Evolutionary conservation across 495 filamentous ascomycete genomes (phyloP), one percentile per base, ranked within the genome.

Genomic region (Glarea lozoyensis): DNA sequence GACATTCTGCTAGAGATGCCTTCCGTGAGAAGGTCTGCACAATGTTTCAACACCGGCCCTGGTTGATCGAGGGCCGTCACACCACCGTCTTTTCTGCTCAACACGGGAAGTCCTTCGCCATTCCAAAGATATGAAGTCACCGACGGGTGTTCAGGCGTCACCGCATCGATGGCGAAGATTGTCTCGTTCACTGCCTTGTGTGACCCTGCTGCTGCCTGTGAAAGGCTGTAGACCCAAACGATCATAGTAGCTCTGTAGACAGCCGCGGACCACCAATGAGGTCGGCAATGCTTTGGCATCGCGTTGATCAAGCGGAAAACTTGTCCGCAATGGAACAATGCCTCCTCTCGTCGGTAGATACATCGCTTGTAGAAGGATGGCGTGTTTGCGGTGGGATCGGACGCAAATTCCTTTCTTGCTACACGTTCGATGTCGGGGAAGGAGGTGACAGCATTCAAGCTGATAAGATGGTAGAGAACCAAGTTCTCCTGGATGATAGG

Each of bases 401-500:
- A 67, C 38, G 68, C 59, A 27, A 55, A 62, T 30, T 79, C 73
- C 20, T 65, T 58, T 15, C 77, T 65, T 3, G 76, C 75, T 2
- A 79, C 52, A 0, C 67, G 60, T 57, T 83, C 78, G 25, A 81
- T 73, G 43, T 73, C 70, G 5, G 68, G 60, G 49, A 81, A 76
- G 55, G 72, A 71, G 20, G 71, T 70, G 4, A 75, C 61, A 10
- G 69, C 66, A 50, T 81, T 81, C 25, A 83, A 64, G 21, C 64
- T 72, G 43, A 81, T 72, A 21, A 83, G 64, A 47, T 83, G 78
- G 57, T 73, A 81, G 48, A 83, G 68, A 10, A 75, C 67, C n/a
- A 81, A 54, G 53, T 73, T 81, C 40, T 71, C 72, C 38, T 56
- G 61, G 17, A 57, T 72, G 20, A 64, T 51, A 7, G 63, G 54